Conservation (phyloP, 495 filamentous ascomycete genomes). For the Talaromyces trachyspermus region DNA sequence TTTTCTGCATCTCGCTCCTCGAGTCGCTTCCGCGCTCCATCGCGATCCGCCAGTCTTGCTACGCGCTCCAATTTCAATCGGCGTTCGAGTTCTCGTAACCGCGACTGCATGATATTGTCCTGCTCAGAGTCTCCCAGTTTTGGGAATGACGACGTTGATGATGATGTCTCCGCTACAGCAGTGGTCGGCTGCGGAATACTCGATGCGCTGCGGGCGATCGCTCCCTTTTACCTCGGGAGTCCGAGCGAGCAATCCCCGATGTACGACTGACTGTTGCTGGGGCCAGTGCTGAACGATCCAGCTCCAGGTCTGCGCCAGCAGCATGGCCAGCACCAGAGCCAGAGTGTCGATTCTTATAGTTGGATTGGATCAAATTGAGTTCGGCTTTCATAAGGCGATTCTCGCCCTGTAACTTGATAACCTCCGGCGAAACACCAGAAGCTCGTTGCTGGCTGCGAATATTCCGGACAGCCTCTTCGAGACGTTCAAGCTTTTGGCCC, state of each 20-base stretch:
- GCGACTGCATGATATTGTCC: constrained; percentile 73
- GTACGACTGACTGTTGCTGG: constrained; percentile 20
- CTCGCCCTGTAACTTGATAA: constrained; percentile 66
- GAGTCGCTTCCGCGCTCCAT: constrained; percentile 72
- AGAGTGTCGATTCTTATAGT: constrained; percentile 27
- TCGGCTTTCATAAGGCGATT: constrained; percentile 81
- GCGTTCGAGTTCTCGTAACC: constrained; percentile 79
- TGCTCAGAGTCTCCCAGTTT: constrained; percentile 22
- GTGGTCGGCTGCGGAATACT: constrained; percentile 31
- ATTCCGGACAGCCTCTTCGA: constrained; percentile 64
- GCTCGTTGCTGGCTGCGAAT: constrained; percentile 33
- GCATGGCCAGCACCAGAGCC: constrained; percentile 19
- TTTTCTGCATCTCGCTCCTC: constrained; percentile 78
- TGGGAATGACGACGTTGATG: not conserved
- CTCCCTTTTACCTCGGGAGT: constrained; percentile 6
- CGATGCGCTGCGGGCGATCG: constrained; percentile 23
- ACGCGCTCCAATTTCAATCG: constrained; percentile 86
- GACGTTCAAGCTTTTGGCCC: constrained; percentile 80
- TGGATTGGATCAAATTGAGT: constrained; percentile 57
- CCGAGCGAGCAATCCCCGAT: constrained; percentile 19
- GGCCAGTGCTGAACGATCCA: constrained; percentile 6
- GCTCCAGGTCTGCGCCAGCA: constrained; percentile 17
- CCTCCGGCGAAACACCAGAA: constrained; percentile 47
- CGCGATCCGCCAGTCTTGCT: constrained; percentile 75
- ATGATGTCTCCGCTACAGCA: constrained; percentile 22